Base-by-base conservation (phyloP, 2,329 filamentous ascomycete genomes). In the Alternaria ethzedia region DNA sequence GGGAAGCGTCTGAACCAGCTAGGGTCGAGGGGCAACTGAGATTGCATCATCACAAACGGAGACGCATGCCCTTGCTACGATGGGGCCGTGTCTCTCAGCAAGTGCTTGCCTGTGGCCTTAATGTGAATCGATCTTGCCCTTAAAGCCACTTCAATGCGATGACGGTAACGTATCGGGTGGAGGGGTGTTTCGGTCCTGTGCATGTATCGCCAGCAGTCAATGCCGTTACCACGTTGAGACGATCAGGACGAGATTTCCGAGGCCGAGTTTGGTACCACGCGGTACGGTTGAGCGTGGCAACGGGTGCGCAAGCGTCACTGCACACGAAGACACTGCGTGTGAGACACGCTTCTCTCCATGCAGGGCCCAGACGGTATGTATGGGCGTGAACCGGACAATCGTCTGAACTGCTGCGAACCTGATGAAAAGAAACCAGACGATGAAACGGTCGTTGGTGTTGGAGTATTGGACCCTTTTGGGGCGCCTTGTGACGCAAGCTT, bases 381-480 rank as follows among this genome's bases (percentile, higher is more conserved):
- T 28, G 57, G 30, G 28, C 46, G 50, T 44, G 54, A 41, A 51
- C 8, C 26, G 23, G 45, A 49, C 25, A 21, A 25, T 20, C n/a
- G 25, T 59, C 23, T 20, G 49, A 44, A 20, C 43, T 11, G 20
- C 45, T 49, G 49, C 28, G 54, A 51, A 54, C 26, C 28, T 17
- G 23, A n/a, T n/a, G 32, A 49, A 51, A 59, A 49, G 41, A 43
- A 62, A 32, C 5, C 28, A 17, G 49, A 30, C 13, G 43, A 21
- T 59, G 60, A 59, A 63, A 59, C 55, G 10, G 36, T 25, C 21
- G 36, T 32, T 57, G 54, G 59, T 46, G 46, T 47, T 57, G 59
- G 32, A 46, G 36, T 30, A 36, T 21, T 21, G 15, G 43, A 43
- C 49, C 20, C 20, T 52, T 51, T 52, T 60, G 50, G 23, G 50